phyloP scores from a whole-genome alignment of 139 green algal genomes.

The Eudorina sp. region DNA sequence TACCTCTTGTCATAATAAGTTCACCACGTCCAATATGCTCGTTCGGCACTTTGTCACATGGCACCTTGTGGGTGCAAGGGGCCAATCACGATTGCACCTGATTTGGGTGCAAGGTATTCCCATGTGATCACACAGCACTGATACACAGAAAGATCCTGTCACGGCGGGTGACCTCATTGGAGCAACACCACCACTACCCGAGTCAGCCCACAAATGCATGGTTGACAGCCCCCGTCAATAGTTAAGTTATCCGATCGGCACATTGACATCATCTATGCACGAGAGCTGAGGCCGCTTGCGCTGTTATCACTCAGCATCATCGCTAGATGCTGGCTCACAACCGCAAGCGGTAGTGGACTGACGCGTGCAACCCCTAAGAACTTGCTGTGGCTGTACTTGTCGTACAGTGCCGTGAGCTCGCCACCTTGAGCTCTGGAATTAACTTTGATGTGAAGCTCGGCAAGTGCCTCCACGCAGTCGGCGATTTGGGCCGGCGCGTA shows the following conservation, averaged over 20 bases:
- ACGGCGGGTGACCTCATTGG: no score
- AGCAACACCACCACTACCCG: background rate
- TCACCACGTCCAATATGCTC: no score
- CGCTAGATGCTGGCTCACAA: slow-evolving; percentile 28
- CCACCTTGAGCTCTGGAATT: slow-evolving; percentile 21
- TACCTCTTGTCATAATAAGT: background rate
- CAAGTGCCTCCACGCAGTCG: slow-evolving; percentile 51
- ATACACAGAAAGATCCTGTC: no score
- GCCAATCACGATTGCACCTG: background rate
- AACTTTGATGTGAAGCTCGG: slow-evolving; percentile 47
- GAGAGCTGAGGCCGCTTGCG: background rate
- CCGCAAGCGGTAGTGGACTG: slow-evolving; percentile 25
- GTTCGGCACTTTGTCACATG: no score
- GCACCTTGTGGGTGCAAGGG: slow-evolving; percentile 15
- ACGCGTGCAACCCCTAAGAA: slow-evolving; percentile 26
- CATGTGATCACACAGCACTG: slow-evolving; percentile 11
- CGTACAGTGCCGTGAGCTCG: slow-evolving; percentile 43
- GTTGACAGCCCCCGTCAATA: background rate
- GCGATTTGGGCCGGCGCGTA: slow-evolving; percentile 57
- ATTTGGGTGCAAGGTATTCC: no score
- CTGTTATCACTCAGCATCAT: slow-evolving; percentile 31
- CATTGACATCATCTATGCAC: background rate
- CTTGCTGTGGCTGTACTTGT: slow-evolving; percentile 51
- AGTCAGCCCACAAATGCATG: slow-evolving; percentile 10
- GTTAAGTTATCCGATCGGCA: background rate